A percentile compares a stretch with the other conserved stretches of the same genome.
phyloP scores from a whole-genome alignment of 2,329 filamentous ascomycete genomes.

The Fusarium begoniae region DNA sequence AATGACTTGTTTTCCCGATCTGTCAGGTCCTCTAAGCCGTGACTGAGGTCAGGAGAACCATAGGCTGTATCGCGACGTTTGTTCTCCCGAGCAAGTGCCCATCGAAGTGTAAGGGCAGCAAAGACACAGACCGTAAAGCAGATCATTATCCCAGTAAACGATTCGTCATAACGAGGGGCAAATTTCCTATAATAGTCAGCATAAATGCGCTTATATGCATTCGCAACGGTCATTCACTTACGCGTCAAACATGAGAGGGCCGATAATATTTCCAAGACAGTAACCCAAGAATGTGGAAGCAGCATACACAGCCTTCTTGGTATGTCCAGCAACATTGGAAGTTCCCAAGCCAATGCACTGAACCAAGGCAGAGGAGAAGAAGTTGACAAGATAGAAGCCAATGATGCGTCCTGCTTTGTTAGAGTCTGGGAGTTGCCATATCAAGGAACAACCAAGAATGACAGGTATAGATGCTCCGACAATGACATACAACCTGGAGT shows the following conservation, averaged over 20 bases:
- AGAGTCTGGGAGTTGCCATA: not conserved
- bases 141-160: not conserved
- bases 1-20: not conserved
- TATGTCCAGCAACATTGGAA: not conserved
- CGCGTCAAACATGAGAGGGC: not conserved
- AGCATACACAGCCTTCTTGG: not conserved
- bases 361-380: not conserved
- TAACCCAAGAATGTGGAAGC: not conserved
- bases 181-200: not conserved
- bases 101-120: not conserved
- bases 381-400: not conserved
- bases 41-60: not conserved
- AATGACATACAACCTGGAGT: not conserved
- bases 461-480: not conserved
- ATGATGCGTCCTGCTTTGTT: not conserved
- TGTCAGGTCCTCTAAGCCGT: not conserved
- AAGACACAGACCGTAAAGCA: not conserved
- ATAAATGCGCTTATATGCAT: rapidly evolving
- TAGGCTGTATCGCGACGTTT: not conserved
- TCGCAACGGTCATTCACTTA: rapidly evolving
- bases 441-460: not conserved
- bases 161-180: not conserved
- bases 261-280: not conserved
- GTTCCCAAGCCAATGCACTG: not conserved
- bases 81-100: not conserved